phyloP scores from a whole-genome alignment of 352 stramenopile genomes.

The Sclerospora graminicola region DNA sequence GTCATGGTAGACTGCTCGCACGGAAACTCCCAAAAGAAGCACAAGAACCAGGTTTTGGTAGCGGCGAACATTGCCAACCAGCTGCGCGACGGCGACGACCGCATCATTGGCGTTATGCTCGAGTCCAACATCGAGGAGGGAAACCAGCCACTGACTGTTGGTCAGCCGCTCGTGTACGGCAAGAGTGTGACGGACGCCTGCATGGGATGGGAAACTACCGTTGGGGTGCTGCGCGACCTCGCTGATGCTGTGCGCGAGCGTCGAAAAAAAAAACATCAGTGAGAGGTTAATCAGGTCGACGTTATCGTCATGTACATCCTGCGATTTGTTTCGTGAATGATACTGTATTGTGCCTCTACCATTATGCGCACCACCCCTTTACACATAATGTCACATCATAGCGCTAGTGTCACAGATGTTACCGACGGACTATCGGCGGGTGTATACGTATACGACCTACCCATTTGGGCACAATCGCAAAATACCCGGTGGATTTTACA shows the following conservation, averaged over 20 bases:
- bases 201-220: slow-evolving; percentile 78
- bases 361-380: too few species aligned
- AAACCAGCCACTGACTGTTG: slow-evolving; percentile 62
- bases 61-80: slow-evolving; percentile 61
- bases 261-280: slow-evolving; percentile 40
- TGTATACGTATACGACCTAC: too few species aligned
- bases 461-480: too few species aligned
- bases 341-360: too few species aligned
- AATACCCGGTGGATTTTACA: too few species aligned
- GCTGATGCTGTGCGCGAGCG: slow-evolving; percentile 69
- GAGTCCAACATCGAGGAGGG: slow-evolving; percentile 85
- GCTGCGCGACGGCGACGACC: slow-evolving; percentile 58
- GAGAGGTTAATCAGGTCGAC: slow-evolving; percentile 4
- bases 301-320: too few species aligned
- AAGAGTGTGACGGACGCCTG: slow-evolving; percentile 87
- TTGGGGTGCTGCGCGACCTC: slow-evolving; percentile 61
- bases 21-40: slow-evolving; percentile 85
- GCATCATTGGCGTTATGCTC: slow-evolving; percentile 83
- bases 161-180: slow-evolving; percentile 75
- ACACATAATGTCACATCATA: too few species aligned
- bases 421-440: too few species aligned
- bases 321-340: too few species aligned
- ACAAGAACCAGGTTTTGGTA: slow-evolving; percentile 79
- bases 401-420: too few species aligned
- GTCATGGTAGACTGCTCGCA: slow-evolving; percentile 89